These are phyloP conservation scores for Austropuccinia psidii DNA, from an alignment of 1,284 basidiomycete species.

Conservation along the genomic window DNA sequence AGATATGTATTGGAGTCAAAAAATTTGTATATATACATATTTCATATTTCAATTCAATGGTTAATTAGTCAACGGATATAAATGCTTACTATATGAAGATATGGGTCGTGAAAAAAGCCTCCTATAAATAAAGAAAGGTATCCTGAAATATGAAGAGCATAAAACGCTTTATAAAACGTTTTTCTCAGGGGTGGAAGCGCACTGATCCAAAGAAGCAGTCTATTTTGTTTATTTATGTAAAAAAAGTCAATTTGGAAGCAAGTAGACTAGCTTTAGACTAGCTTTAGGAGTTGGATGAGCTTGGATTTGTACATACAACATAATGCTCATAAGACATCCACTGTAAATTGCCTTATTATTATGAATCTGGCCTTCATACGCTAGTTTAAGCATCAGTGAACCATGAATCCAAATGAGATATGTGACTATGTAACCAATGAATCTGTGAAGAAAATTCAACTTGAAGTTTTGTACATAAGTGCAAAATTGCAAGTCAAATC, in stretches of 20 bases:
- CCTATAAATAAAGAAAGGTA: conserved; percentile 20
- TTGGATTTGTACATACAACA: conserved; percentile 5
- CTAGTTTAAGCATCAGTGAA: neutral
- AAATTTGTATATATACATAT: neutral
- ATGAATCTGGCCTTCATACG: conserved; percentile 6
- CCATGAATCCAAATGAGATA: conserved; percentile 15
- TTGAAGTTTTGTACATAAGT: neutral
- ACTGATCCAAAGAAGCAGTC: conserved; percentile 13
- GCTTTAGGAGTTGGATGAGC: neutral
- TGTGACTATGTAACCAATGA: conserved; percentile 26
- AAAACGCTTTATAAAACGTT: conserved; percentile 18
- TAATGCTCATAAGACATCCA: conserved; percentile 12
- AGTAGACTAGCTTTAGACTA: neutral
- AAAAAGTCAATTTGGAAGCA: neutral
- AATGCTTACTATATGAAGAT: conserved; percentile 14
- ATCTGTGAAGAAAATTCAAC: conserved; percentile 31
- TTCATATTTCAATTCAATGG: neutral
- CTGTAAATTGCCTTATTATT: conserved; percentile 20
- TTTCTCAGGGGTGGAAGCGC: conserved; percentile 16
- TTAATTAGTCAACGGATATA: neutral
- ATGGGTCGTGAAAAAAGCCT: conserved; percentile 10
- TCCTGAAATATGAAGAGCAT: conserved; percentile 24
- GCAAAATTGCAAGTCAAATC: neutral
- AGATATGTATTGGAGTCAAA: neutral
- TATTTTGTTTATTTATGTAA: neutral